These are phyloP conservation scores for Cyclocybe aegerita DNA, from an alignment of 768 basidiomycete species.

Conservation along the genomic window DNA sequence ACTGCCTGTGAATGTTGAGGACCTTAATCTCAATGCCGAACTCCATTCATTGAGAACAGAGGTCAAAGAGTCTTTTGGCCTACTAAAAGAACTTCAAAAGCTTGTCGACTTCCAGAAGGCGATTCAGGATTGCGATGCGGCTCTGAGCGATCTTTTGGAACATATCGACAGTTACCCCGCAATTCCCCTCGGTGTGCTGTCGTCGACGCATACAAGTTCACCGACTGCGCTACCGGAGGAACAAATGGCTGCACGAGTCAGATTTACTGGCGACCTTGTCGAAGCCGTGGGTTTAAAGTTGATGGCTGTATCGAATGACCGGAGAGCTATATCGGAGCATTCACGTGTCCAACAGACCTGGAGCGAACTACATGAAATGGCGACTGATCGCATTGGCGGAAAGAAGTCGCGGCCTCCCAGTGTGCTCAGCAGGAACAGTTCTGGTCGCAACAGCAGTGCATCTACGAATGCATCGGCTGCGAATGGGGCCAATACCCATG, in stretches of 20 bases:
- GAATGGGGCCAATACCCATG: slow-evolving; percentile 12
- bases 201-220: slow-evolving; percentile 47
- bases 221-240: slow-evolving; percentile 55
- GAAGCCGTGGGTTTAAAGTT: slow-evolving; percentile 44
- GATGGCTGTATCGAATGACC: slow-evolving; percentile 50
- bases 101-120: slow-evolving; percentile 54
- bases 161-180: slow-evolving; percentile 85
- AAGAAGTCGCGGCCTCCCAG: slow-evolving; percentile 68
- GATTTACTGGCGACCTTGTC: slow-evolving; percentile 59
- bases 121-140: slow-evolving; percentile 63
- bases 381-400: slow-evolving; percentile 59
- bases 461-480: slow-evolving; percentile 30
- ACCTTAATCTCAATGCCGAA: slow-evolving; percentile 50
- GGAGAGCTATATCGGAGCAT: slow-evolving; percentile 58
- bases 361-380: slow-evolving; percentile 82
- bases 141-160: slow-evolving; percentile 81
- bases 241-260: slow-evolving; percentile 60
- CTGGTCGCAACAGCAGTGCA: slow-evolving; percentile 56
- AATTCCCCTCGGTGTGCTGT: slow-evolving; percentile 47
- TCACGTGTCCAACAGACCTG: slow-evolving; percentile 77
- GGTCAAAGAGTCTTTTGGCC: slow-evolving; percentile 45
- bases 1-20: slow-evolving; percentile 44
- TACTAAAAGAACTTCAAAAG: slow-evolving; percentile 50
- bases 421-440: slow-evolving; percentile 56
- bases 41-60: slow-evolving; percentile 62